phyloP scores from a whole-genome alignment of 2,329 filamentous ascomycete species.

The Cryphonectria carpinicola region DNA sequence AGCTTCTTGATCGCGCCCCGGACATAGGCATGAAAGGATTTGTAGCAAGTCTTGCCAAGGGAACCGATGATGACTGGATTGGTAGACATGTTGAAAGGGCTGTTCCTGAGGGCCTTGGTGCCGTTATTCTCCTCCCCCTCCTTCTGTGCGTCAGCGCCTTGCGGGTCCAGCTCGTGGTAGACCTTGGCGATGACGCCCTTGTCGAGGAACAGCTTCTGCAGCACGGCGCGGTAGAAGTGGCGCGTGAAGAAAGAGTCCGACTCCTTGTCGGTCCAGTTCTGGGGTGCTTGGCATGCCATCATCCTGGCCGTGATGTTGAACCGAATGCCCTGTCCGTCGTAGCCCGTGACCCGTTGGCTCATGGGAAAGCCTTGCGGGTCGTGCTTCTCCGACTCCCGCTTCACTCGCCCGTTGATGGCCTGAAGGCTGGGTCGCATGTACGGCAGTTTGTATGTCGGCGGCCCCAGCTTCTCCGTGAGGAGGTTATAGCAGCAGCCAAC shows the following conservation, averaged over 20 bases:
- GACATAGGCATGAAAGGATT: slow-evolving; percentile 75
- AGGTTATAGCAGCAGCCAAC: slow-evolving; percentile 99
- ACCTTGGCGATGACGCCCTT: slow-evolving; percentile 72
- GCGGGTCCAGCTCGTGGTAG: slow-evolving; percentile 41
- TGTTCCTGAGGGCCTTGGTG: slow-evolving; percentile 33
- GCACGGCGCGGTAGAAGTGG: slow-evolving; percentile 87
- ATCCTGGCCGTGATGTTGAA: slow-evolving; percentile 96
- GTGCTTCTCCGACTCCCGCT: slow-evolving; percentile 68
- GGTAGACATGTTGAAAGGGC: slow-evolving; percentile 62
- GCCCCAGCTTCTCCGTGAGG: slow-evolving; percentile 84
- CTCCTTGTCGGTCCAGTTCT: slow-evolving; percentile 84
- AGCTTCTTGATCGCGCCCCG: slow-evolving; percentile 81
- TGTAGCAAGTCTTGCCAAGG: slow-evolving; percentile 78
- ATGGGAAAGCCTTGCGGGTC: slow-evolving; percentile 95
- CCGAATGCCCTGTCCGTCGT: slow-evolving; percentile 67
- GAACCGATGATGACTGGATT: slow-evolving; percentile 87
- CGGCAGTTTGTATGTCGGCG: slow-evolving; percentile 83
- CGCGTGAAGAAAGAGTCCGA: slow-evolving; percentile 88
- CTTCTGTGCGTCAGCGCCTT: slow-evolving; percentile 15
- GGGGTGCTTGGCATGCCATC: slow-evolving; percentile 96
- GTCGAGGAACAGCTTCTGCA: slow-evolving; percentile 93
- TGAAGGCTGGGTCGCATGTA: slow-evolving; percentile 72
- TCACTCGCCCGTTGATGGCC: slow-evolving; percentile 69
- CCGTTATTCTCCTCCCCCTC: background rate
- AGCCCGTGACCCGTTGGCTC: slow-evolving; percentile 69